These are phyloP conservation scores for Selaginella tamariscina DNA, from an alignment of 75 land plant genomes.

Conservation along the genomic window DNA sequence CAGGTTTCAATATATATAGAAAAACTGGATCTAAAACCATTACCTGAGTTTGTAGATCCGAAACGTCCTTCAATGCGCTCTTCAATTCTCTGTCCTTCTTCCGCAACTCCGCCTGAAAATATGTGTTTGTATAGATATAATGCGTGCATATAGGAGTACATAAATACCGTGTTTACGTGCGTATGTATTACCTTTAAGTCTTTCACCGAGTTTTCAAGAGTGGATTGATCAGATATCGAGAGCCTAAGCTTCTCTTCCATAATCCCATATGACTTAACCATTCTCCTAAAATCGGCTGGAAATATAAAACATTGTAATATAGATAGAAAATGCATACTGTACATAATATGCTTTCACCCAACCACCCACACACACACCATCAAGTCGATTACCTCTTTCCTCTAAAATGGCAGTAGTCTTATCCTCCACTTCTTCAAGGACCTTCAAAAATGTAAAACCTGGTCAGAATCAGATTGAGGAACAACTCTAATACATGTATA, in stretches of 20 bases:
- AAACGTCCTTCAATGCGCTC: constrained; percentile 40
- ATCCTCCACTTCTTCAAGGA: constrained; percentile 77
- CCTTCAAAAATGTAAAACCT: constrained; percentile 26
- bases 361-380: too few species aligned
- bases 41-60: constrained; percentile 77
- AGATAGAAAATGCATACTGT: too few species aligned
- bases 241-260: constrained; percentile 64
- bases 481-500: background rate
- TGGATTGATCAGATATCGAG: constrained; percentile 48
- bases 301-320: background rate
- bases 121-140: background rate
- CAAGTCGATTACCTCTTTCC: constrained; percentile 93
- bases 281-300: constrained; percentile 65
- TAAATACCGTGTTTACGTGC: background rate
- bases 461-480: background rate
- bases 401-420: constrained; percentile 71
- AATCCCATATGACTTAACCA: constrained; percentile 56
- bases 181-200: constrained; percentile 44
- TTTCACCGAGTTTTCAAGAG: constrained; percentile 40
- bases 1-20: background rate
- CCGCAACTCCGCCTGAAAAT: constrained; percentile 59
- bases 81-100: constrained; percentile 52
- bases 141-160: background rate
- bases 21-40: background rate
- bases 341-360: too few species aligned